Conservation (phyloP, 176 grass and related monocot species). For the Paspalum vaginatum region DNA sequence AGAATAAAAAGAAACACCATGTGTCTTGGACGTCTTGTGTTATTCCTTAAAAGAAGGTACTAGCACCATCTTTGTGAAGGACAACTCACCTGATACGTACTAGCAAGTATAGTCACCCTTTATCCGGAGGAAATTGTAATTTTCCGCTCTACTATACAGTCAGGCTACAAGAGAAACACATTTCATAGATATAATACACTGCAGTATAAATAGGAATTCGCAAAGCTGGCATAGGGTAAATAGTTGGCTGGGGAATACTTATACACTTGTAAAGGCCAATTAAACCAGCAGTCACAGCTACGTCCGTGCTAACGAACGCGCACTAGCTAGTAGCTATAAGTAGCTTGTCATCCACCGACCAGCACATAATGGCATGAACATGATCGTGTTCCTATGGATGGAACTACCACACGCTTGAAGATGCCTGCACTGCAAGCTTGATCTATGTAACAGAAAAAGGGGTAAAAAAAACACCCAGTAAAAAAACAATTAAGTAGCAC, state of each 20-base stretch:
- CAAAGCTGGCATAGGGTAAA: not conserved
- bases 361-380: conserved; percentile 14
- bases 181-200: not conserved
- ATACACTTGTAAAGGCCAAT: not conserved
- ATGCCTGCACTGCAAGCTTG: not conserved
- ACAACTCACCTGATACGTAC: not conserved
- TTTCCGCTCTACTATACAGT: not conserved
- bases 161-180: not conserved
- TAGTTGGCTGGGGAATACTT: not conserved
- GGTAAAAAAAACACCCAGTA: not conserved
- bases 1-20: not conserved
- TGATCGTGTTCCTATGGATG: not conserved
- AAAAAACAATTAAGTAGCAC: not conserved
- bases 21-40: conserved; percentile 7
- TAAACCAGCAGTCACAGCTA: not conserved
- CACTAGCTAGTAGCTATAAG: not conserved
- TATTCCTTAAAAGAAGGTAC: not conserved
- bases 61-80: not conserved
- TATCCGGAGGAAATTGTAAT: not conserved
- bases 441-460: not conserved
- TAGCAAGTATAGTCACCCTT: not conserved
- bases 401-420: not conserved
- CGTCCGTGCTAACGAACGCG: not conserved
- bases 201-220: not conserved
- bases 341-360: conserved; percentile 10